Percentiles rank a stretch among this genome's conserved stretches.
phyloP scores from a whole-genome alignment of 495 filamentous ascomycete species.

The Lentithecium fluviatile region DNA sequence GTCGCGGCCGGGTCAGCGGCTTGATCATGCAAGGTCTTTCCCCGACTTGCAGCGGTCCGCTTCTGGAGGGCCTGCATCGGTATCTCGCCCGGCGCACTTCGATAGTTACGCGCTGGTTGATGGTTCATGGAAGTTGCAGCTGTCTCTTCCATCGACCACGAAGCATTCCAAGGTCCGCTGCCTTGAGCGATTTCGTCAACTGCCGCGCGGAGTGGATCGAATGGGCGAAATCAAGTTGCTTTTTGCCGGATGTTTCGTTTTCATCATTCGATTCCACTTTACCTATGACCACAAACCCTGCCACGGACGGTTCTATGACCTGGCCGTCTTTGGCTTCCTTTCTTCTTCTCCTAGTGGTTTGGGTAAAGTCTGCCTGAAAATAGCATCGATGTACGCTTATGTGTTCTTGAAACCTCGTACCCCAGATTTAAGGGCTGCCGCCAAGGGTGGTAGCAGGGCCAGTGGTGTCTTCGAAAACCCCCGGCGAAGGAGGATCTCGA shows the following conservation, averaged over 20 bases:
- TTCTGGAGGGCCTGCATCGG: too few relatives aligned
- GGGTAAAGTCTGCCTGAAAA: conserved; percentile 20
- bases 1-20: too few relatives aligned
- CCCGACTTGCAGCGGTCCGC: too few relatives aligned
- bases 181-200: too few relatives aligned
- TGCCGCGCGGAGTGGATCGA: neutral
- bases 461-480: conserved; percentile 1
- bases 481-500: conserved; percentile 11
- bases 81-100: too few relatives aligned
- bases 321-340: neutral
- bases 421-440: conserved; percentile 30
- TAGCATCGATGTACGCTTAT: conserved; percentile 31
- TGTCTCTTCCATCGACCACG: too few relatives aligned
- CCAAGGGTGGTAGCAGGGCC: conserved; percentile 11
- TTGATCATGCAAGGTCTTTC: too few relatives aligned
- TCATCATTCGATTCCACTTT: neutral
- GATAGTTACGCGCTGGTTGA: too few relatives aligned
- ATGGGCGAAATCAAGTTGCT: neutral
- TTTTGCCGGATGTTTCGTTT: conserved; percentile 2
- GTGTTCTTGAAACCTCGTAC: conserved; percentile 26
- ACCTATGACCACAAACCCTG: neutral
- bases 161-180: too few relatives aligned
- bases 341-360: neutral
- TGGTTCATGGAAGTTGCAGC: too few relatives aligned
- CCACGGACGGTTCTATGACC: neutral